Conservation (phyloP, 106 monocot species). For the Dactylorhiza incarnata region DNA sequence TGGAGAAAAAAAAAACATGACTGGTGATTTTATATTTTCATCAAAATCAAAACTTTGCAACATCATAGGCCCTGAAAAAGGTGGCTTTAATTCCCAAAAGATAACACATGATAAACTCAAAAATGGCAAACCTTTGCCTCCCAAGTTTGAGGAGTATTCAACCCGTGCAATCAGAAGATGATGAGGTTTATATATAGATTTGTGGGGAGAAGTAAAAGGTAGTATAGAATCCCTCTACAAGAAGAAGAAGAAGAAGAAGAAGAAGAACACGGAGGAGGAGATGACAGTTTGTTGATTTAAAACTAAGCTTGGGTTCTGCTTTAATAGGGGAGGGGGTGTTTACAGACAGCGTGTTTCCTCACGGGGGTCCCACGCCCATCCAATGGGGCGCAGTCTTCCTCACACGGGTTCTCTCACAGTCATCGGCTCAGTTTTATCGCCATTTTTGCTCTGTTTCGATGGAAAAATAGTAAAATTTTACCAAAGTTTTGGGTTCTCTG, state of each 20-base stretch:
- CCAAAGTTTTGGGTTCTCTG: too few species aligned
- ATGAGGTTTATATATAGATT: background rate
- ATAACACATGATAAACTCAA: background rate
- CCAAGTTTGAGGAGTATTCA: background rate
- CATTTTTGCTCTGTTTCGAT: too few species aligned
- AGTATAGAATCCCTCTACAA: background rate
- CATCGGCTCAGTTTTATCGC: too few species aligned
- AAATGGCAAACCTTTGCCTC: background rate
- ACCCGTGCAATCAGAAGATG: background rate
- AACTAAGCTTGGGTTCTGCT: background rate
- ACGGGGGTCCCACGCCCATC: background rate
- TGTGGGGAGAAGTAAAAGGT: too few species aligned
- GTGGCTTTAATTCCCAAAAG: too few species aligned
- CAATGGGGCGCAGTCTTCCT: background rate
- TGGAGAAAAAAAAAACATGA: background rate
- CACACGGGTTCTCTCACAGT: conserved; percentile 5
- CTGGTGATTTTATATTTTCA: background rate
- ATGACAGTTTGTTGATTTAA: conserved; percentile 1
- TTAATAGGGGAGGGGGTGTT: background rate
- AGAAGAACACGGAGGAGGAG: background rate
- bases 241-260: background rate
- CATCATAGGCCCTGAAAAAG: background rate
- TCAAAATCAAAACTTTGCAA: background rate
- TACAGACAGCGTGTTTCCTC: background rate
- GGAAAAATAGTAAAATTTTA: too few species aligned